Conservation (phyloP, 495 filamentous ascomycete genomes). For the Penicillium pancosmium region DNA sequence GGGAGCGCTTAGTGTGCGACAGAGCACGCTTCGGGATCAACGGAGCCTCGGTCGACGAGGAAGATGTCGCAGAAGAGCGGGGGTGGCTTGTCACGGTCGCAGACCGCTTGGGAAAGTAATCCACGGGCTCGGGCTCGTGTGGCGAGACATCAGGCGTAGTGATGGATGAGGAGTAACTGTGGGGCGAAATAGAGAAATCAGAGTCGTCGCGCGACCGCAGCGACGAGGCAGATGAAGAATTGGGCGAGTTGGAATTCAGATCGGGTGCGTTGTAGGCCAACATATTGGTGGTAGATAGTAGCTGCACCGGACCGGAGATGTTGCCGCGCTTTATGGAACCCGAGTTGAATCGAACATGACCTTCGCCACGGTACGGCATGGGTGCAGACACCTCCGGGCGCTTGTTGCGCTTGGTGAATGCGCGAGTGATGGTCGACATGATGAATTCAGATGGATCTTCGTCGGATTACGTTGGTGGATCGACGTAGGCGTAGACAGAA, state of each 20-base stretch:
- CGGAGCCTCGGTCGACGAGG: conserved; percentile 57
- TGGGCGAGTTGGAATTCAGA: conserved; percentile 60
- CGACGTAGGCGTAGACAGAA: too few species aligned
- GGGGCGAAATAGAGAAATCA: conserved; percentile 60
- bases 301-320: conserved; percentile 85
- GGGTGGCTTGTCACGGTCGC: conserved; percentile 44
- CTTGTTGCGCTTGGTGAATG: conserved; percentile 65
- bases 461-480: too few species aligned
- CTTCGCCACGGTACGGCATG: conserved; percentile 50
- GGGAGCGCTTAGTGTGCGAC: conserved; percentile 83
- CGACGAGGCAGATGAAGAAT: conserved; percentile 58
- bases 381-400: conserved; percentile 51
- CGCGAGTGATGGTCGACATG: conserved; percentile 60
- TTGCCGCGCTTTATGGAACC: conserved; percentile 58
- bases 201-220: conserved; percentile 62
- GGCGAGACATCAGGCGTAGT: conserved; percentile 77
- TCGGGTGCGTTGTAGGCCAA: conserved; percentile 91
- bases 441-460: conserved; percentile 17
- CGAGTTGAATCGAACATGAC: conserved; percentile 48
- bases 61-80: conserved; percentile 45
- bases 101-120: conserved; percentile 76
- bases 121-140: conserved; percentile 58
- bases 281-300: conserved; percentile 95
- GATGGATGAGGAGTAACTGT: conserved; percentile 58
- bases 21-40: conserved; percentile 72